Evolutionary conservation across 495 filamentous ascomycete species (phyloP).

Genomic region (Neurospora pannonica): DNA sequence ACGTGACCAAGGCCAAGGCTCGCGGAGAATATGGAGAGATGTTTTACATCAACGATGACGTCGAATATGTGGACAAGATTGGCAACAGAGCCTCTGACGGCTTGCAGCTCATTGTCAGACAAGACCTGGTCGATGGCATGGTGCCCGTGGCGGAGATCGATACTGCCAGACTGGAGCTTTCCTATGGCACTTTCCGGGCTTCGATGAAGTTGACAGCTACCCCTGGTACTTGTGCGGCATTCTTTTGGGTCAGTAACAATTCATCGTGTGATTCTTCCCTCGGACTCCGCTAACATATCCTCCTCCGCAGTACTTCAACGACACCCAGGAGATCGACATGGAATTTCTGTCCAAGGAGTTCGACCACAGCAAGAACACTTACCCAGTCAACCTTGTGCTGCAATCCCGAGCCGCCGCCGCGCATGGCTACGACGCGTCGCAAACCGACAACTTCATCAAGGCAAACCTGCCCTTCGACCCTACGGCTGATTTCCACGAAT

Average conservation of each 20-base stretch:
- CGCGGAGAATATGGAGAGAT: constrained; percentile 59
- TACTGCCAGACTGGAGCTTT: constrained; percentile 46
- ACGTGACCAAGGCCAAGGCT: constrained; percentile 39
- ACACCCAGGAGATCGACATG: constrained; percentile 73
- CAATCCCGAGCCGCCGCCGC: constrained; percentile 49
- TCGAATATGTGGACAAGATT: constrained; percentile 29
- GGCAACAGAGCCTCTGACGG: constrained; percentile 21
- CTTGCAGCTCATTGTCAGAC: constrained; percentile 50
- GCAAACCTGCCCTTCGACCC: constrained; percentile 54
- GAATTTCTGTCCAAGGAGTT: constrained; percentile 60
- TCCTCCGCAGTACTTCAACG: constrained; percentile 52
- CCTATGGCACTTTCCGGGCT: constrained; percentile 57
- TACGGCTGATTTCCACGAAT: constrained; percentile 54
- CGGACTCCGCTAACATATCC: neutral
- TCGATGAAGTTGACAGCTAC: constrained; percentile 50
- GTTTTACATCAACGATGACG: constrained; percentile 43
- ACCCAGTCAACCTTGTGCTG: constrained; percentile 61
- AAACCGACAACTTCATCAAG: constrained; percentile 44
- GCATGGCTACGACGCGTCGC: constrained; percentile 46
- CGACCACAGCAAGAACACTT: constrained; percentile 31
- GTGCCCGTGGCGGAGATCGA: constrained; percentile 54
- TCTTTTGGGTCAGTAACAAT: constrained; percentile 56
- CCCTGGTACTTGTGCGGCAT: constrained; percentile 62
- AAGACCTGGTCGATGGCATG: constrained; percentile 34
- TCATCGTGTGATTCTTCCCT: neutral